Conservation (phyloP, 345 rosid genomes). For the Salix udensis region DNA sequence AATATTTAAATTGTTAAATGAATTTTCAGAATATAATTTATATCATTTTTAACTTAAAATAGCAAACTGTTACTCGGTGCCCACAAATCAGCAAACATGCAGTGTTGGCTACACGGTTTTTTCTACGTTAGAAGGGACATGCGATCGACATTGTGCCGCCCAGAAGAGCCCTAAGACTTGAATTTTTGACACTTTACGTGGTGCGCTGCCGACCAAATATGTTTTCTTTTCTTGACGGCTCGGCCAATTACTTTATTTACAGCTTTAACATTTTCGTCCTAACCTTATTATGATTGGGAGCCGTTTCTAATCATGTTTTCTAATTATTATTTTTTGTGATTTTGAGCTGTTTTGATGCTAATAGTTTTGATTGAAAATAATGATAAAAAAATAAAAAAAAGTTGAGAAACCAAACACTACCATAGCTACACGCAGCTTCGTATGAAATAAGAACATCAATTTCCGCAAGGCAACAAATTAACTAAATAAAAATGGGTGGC, state of each 20-base stretch:
- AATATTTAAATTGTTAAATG: no score
- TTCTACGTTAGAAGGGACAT: background rate
- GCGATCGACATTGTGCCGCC: background rate
- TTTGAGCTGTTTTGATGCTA: no score
- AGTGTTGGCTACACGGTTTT: background rate
- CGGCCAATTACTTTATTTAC: background rate
- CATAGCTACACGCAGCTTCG: background rate
- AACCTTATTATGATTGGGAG: background rate
- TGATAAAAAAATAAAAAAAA: no score
- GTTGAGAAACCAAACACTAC: no score
- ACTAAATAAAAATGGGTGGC: background rate
- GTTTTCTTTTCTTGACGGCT: background rate
- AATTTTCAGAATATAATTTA: no score
- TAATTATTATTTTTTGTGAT: no score
- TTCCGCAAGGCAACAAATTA: background rate
- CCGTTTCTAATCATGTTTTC: no score
- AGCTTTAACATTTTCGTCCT: background rate
- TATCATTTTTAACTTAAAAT: no score
- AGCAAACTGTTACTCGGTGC: no score
- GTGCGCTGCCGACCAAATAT: background rate
- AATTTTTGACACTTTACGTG: background rate
- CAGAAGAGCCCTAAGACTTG: background rate
- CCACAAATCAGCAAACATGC: background rate
- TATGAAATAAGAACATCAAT: background rate
- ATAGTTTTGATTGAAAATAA: no score